Conservation (phyloP, 768 basidiomycete genomes). For the Phanerodontia chrysosporium region DNA sequence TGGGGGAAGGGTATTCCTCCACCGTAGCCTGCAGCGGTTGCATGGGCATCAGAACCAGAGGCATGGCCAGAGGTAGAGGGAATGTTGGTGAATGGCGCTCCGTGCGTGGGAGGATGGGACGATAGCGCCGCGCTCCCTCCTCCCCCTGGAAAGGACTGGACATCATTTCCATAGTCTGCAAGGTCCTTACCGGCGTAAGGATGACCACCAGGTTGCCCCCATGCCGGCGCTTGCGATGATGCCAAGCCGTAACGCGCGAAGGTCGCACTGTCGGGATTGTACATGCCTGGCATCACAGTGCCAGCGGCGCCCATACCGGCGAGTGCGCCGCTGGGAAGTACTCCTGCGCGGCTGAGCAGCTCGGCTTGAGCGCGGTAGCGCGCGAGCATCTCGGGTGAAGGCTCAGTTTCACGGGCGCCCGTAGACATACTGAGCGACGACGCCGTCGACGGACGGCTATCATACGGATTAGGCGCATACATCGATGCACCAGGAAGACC, state of each 20-base stretch:
- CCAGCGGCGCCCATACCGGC: neutral
- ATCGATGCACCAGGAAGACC: constrained; percentile 26
- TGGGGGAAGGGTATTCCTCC: constrained; percentile 13
- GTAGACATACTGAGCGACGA: neutral
- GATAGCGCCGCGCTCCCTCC: constrained; percentile 15
- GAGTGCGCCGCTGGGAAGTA: constrained; percentile 16
- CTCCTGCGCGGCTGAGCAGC: constrained; percentile 32
- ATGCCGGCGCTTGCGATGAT: constrained; percentile 6
- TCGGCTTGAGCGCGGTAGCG: constrained; percentile 49
- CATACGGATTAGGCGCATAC: constrained; percentile 18
- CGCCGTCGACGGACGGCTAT: neutral
- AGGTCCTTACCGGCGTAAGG: neutral
- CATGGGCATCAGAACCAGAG: constrained; percentile 2
- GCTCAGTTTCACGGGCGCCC: constrained; percentile 8
- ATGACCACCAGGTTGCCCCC: constrained; percentile 1
- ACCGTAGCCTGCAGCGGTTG: constrained; percentile 1
- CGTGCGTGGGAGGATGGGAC: constrained; percentile 14
- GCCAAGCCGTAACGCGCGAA: constrained; percentile 6
- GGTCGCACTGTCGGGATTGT: neutral
- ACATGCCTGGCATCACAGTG: constrained; percentile 1
- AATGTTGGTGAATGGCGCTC: constrained; percentile 9
- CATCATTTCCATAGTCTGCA: constrained; percentile 1
- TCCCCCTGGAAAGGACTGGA: constrained; percentile 13
- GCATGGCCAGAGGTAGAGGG: neutral
- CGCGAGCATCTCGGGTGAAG: constrained; percentile 35